Evolutionary conservation across 192 early-diverging fungal genomes (phyloP).

Genomic region (Podochytrium sp.): DNA sequence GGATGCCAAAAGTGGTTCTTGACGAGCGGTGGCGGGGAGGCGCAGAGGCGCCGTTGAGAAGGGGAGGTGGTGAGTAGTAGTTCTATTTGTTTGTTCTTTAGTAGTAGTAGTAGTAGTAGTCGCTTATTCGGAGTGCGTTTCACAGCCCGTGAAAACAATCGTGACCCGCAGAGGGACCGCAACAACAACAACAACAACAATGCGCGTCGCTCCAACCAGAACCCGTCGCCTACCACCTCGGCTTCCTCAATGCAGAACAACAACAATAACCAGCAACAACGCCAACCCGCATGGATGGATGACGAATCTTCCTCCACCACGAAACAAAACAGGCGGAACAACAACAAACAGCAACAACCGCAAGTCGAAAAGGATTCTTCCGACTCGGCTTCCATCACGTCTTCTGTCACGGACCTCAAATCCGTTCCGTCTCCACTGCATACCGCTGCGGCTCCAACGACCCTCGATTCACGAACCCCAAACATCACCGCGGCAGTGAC

Average conservation of each 20-base stretch:
- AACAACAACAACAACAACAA: constrained; percentile 7
- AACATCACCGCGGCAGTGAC: too few species aligned
- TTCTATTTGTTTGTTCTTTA: background rate
- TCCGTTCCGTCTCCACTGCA: too few species aligned
- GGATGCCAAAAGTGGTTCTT: constrained; percentile 12
- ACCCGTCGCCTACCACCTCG: background rate
- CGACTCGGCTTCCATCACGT: too few species aligned
- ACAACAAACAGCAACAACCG: background rate
- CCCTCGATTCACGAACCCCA: too few species aligned
- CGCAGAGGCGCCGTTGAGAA: background rate
- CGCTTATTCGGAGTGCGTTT: background rate
- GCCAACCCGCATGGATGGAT: constrained; percentile 4
- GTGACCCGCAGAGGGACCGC: background rate
- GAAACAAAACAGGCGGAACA: background rate
- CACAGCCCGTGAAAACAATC: background rate
- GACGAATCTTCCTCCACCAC: background rate
- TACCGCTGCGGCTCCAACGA: too few species aligned
- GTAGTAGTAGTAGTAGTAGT: background rate
- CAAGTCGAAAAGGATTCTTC: background rate
- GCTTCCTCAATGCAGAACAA: too few species aligned
- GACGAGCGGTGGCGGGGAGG: background rate
- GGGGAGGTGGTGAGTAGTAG: background rate
- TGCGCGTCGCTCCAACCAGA: background rate
- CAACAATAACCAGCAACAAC: background rate
- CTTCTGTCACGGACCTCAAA: too few species aligned